Evolutionary conservation across 148 eudicot species (phyloP).

Genomic region (Heliamphora exappendiculata): DNA sequence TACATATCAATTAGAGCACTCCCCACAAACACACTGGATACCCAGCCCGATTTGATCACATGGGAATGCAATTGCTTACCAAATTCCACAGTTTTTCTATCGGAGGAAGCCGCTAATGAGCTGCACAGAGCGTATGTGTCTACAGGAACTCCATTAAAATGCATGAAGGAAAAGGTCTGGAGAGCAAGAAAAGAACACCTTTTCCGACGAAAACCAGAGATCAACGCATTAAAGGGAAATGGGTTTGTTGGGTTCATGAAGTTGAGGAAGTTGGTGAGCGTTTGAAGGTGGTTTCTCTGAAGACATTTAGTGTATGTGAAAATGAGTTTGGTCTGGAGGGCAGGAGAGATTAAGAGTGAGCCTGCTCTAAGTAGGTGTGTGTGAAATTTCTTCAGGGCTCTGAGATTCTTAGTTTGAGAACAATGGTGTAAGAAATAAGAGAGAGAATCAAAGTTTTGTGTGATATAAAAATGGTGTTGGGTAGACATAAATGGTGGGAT

Average conservation of each 20-base stretch:
- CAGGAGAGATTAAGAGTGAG: conserved; percentile 27
- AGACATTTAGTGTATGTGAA: conserved; percentile 31
- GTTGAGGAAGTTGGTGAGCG: conserved; percentile 33
- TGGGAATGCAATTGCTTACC: conserved; percentile 45
- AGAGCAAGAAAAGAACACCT: conserved; percentile 36
- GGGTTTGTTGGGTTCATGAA: conserved; percentile 33
- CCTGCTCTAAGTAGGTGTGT: conserved; percentile 40
- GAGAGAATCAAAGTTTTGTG: conserved; percentile 13
- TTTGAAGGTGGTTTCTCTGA: conserved; percentile 15
- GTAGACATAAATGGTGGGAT: conserved; percentile 8
- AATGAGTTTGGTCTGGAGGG: conserved; percentile 38
- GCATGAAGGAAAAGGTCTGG: conserved; percentile 45
- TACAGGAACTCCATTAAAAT: conserved; percentile 29
- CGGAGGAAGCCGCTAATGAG: conserved; percentile 41
- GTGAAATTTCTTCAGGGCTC: conserved; percentile 35
- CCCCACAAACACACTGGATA: conserved; percentile 62
- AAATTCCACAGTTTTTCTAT: conserved; percentile 20
- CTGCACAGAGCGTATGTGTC: conserved; percentile 59
- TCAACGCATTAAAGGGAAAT: conserved; percentile 41
- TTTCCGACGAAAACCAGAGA: conserved; percentile 40
- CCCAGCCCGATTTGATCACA: conserved; percentile 56
- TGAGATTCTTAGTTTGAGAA: conserved; percentile 27
- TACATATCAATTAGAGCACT: conserved; percentile 64
- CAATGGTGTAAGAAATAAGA: conserved; percentile 23
- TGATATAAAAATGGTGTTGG: conserved; percentile 1